Base-by-base conservation (phyloP, 2,329 filamentous ascomycete genomes). In the Eutypa lata region DNA sequence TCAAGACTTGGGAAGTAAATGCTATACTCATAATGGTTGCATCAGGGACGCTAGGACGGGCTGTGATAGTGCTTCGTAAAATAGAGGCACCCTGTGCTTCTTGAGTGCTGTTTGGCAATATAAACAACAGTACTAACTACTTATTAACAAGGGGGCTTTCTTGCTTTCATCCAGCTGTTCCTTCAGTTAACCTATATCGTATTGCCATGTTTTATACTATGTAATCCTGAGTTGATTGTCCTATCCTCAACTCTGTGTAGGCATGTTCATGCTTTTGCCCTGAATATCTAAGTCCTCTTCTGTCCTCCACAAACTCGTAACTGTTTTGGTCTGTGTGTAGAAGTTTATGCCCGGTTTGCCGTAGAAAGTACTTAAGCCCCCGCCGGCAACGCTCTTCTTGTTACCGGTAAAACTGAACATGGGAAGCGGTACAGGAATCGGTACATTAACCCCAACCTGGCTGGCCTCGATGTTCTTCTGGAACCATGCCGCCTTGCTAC, bases 321-420 rank as follows among this genome's bases (percentile, higher is more conserved):
- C 94, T 2, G 94, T 99, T 88, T 99, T 97, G 68, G 89, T 83
- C 76, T 97, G 94, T 3, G 94, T 99, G 74, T 96, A 97, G 70
- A 99, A 99, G 68, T 89, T 87, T 69, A 99, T 74, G 22, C 93
- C 94, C 1, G 91, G 90, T 73, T 90, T 89, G 61, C 94, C 94
- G 74, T 99, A 99, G 71, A 99, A 97, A 16, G 91, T 96, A 75
- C 84, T 96, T 35, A 90, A 89, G 56, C 94, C 93, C 49, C 92
- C 92, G 51, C 93, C 94, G 1, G 94, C 94, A 52, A 97, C 80
- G 66, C 86, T 91, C 81, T 89, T 92, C 86, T 99, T 93, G 77
- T 88, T 88, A 43, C 84, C 86, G 26, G 85, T 88, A 69, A 88
- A 88, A 52, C 81, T 85, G 73, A 88, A 88, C 80, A 88, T 86